phyloP scores from a whole-genome alignment of 805 yeast genomes.

The Teunomyces tritomae region DNA sequence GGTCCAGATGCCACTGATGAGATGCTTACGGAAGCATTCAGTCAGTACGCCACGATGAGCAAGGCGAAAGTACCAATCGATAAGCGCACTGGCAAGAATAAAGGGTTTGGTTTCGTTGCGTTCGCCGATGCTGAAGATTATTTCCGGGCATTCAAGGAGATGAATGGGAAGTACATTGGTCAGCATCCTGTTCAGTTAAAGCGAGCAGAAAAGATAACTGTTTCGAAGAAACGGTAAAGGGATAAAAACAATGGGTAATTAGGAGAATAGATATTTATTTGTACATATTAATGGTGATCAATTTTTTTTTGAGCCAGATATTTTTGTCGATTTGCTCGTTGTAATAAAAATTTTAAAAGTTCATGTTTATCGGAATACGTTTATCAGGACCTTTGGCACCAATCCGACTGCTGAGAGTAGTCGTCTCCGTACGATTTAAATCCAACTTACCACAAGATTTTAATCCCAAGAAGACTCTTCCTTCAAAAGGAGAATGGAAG shows the following conservation, averaged over 20 bases:
- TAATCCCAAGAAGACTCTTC: conserved; percentile 28
- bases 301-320: too few relatives aligned
- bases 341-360: background rate
- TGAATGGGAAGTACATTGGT: conserved; percentile 77
- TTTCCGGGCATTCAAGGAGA: conserved; percentile 65
- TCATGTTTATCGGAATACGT: conserved; percentile 1
- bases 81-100: conserved; percentile 42
- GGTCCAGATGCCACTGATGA: conserved; percentile 66
- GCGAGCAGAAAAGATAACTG: conserved; percentile 49
- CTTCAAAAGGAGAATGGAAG: conserved; percentile 41
- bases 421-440: conserved; percentile 15
- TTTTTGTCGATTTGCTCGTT: background rate
- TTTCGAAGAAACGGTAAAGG: conserved; percentile 13
- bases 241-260: background rate
- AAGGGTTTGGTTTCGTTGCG: conserved; percentile 76
- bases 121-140: conserved; percentile 66
- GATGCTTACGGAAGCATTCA: conserved; percentile 53
- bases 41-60: conserved; percentile 48
- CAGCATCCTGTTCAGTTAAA: conserved; percentile 68
- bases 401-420: background rate
- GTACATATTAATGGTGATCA: too few relatives aligned
- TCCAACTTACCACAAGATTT: conserved; percentile 30
- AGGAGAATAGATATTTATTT: too few relatives aligned
- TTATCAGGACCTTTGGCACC: background rate
- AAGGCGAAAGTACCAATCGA: conserved; percentile 63